A percentile compares a stretch with the other conserved stretches of the same genome.
These are phyloP conservation scores for Puccinia hordei DNA, from an alignment of 1,284 basidiomycete species.

Conservation along the genomic window DNA sequence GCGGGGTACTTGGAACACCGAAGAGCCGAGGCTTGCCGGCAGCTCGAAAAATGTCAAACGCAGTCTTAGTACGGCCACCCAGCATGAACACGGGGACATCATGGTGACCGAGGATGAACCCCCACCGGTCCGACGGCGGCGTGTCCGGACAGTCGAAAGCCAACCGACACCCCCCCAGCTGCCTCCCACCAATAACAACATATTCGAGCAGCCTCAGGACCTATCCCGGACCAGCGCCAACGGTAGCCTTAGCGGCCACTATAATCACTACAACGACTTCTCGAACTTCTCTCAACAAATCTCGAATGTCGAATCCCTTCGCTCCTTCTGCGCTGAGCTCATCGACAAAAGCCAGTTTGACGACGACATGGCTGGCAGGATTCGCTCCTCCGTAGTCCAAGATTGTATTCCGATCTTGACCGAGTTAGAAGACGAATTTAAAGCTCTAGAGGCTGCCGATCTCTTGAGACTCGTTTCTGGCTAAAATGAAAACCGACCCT, in stretches of 20 bases:
- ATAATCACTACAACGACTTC: conserved; percentile 16
- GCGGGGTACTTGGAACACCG: background rate
- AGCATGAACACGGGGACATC: conserved; percentile 5
- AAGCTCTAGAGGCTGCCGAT: conserved; percentile 44
- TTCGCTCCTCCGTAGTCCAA: conserved; percentile 25
- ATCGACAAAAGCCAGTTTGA: background rate
- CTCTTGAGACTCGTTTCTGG: conserved; percentile 34
- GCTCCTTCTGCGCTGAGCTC: conserved; percentile 21
- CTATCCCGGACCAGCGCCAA: background rate
- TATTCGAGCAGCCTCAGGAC: conserved; percentile 20
- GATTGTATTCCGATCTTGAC: conserved; percentile 20
- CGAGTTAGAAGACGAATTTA: conserved; percentile 47
- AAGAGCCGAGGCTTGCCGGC: background rate
- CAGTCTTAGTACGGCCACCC: background rate
- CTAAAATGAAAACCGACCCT: background rate
- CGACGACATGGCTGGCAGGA: background rate
- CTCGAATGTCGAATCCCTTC: conserved; percentile 22
- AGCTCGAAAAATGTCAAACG: conserved; percentile 6
- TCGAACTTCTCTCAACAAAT: conserved; percentile 40
- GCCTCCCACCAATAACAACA: background rate
- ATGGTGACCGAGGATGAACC: conserved; percentile 10
- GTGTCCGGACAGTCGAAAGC: background rate
- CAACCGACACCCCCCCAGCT: background rate
- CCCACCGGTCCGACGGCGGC: background rate
- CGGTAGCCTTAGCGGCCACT: background rate